These are phyloP conservation scores for Caryopteris hybrid DNA, from an alignment of 305 asterid genomes.

Conservation along the genomic window DNA sequence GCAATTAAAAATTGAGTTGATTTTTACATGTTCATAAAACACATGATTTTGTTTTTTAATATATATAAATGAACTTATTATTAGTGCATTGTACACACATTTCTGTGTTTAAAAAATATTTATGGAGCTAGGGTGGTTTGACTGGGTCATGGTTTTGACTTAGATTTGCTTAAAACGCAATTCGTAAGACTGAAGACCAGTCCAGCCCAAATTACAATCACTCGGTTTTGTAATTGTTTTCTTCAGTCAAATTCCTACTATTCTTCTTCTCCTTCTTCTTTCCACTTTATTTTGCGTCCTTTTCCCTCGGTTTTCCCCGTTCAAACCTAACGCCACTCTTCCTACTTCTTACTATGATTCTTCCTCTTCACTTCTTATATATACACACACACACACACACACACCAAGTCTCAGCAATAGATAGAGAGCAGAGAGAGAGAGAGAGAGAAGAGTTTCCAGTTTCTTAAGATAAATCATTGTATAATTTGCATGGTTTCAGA, in stretches of 20 bases:
- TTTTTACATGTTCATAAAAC: no score
- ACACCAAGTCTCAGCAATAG: background rate
- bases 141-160: conserved; percentile 38
- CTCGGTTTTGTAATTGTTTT: background rate
- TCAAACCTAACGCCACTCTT: background rate
- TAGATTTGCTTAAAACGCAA: conserved; percentile 12
- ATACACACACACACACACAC: background rate
- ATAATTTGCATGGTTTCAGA: conserved; percentile 14
- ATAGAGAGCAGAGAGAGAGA: no score
- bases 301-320: conserved; percentile 25
- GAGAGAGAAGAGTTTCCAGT: no score
- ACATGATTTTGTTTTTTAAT: no score
- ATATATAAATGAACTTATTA: no score
- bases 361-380: background rate
- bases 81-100: no score
- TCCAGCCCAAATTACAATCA: conserved; percentile 24
- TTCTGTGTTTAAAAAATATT: no score
- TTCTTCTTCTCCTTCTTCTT: conserved; percentile 4
- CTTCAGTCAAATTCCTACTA: conserved; percentile 32
- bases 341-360: background rate
- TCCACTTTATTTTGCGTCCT: background rate
- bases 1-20: no score
- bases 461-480: no score
- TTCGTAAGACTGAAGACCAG: conserved; percentile 44
- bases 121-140: conserved; percentile 18